Base-by-base conservation (phyloP, 129 eudicot genomes). In the Lactuca saligna region DNA sequence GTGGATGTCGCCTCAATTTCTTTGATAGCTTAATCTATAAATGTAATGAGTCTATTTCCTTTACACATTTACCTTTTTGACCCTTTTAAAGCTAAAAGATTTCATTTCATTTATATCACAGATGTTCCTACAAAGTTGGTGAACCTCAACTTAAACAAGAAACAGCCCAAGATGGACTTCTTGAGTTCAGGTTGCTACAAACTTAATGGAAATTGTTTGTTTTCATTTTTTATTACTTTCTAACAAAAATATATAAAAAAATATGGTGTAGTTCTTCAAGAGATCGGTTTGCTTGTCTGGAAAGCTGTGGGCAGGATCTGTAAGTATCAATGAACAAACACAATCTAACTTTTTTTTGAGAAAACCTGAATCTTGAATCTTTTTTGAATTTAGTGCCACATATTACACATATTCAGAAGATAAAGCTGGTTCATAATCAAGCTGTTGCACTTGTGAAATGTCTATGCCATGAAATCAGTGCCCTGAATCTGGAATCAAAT, bases 1-100 rank as follows among this genome's bases (percentile, higher is more conserved):
- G 85, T 62, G 85, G 85, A 72, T 58, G 78, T 6, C 61, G 71
- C 68, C 76, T 76, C 17, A 66, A 66, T 46, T 76, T 51, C 65
- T 66, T 69, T 12, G 81, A 81, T 51, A 61, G 65, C 44, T 70
- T 81, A 11, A 81, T 81, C 56, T 81, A 76, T 68, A 51, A 59
- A 44, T 32, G 84, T 80, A 65, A 75, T n/a, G 57, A 11, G 57
- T 51, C 44, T 17, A 25, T 25, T 54, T 50, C 10, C 0, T 37
- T 38, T 38, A 8, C 12, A 20, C 59, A 20, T 12, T 13, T 51
- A 46, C 57, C 3, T 8, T 49, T 73, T 68, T 8, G 9, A 8
- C 13, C 13, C 49, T 8, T 42, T 9, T 42, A 42, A 42, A 11
- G 44, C 5, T 34, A 57, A 51, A 46, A 7, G 2, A 41, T 3